Percentiles rank a stretch among this genome's conserved stretches.
phyloP scores from a whole-genome alignment of 2,329 filamentous ascomycete genomes.

The Lachnellula arida region DNA sequence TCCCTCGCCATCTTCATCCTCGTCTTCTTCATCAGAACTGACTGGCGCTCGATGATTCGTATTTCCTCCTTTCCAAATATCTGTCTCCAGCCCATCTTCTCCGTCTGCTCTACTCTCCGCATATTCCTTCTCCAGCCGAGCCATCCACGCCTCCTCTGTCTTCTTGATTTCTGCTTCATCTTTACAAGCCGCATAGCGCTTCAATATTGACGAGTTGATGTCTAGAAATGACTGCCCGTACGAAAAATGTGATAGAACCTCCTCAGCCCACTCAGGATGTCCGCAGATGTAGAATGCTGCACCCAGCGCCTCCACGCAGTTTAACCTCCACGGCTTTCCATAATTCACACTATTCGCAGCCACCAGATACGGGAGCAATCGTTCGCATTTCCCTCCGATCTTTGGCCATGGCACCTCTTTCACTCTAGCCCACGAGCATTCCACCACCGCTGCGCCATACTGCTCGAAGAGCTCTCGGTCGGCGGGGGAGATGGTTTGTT shows the following conservation, averaged over 20 bases:
- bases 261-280: slow-evolving; percentile 82
- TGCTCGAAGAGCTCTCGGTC: slow-evolving; percentile 79
- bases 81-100: slow-evolving; percentile 56
- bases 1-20: slow-evolving; percentile 43
- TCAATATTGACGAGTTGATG: slow-evolving; percentile 80
- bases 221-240: slow-evolving; percentile 87
- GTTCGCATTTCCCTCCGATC: slow-evolving; percentile 90
- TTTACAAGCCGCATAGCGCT: slow-evolving; percentile 77
- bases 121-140: slow-evolving; percentile 85
- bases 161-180: slow-evolving; percentile 80
- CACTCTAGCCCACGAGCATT: slow-evolving; percentile 94
- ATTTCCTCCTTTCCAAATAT: slow-evolving; percentile 90
- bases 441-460: slow-evolving; percentile 90
- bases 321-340: slow-evolving; percentile 88
- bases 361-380: slow-evolving; percentile 88
- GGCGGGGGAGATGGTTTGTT: slow-evolving; percentile 75
- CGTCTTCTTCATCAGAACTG: slow-evolving; percentile 49
- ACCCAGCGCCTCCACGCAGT: slow-evolving; percentile 92
- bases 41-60: slow-evolving; percentile 61
- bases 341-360: slow-evolving; percentile 98
- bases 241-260: slow-evolving; percentile 76
- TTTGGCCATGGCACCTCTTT: slow-evolving; percentile 85
- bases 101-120: slow-evolving; percentile 66
- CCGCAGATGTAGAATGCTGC: slow-evolving; percentile 93
- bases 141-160: slow-evolving; percentile 83